Evolutionary conservation across 139 green algal species (phyloP), one percentile per base, ranked within the genome.

Genomic region (Protoeuglena noctilucae): DNA sequence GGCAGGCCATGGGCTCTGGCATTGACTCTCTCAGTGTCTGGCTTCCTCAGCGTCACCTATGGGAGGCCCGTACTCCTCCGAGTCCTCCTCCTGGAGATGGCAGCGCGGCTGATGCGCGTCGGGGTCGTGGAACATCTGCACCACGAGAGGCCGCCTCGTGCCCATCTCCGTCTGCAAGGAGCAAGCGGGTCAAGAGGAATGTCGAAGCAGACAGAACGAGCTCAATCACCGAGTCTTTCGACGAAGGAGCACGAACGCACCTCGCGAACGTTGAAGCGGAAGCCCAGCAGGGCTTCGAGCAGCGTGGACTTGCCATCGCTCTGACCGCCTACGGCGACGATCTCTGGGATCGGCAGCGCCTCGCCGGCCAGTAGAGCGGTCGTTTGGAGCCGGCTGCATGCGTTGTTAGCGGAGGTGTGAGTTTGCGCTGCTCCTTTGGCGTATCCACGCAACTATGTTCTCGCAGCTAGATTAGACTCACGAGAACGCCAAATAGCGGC

Each of bases 281-380:
- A 93, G 18, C 84, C 87, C 0, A 95, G 66, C 53, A 95, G 87
- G 0, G 87, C 87, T 48, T 95, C 87, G 22, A 95, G 65, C 17
- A 95, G 69, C 2, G 68, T 82, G 40, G 61, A 81, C 56, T 95
- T 95, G 24, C 87, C 87, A 66, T 95, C 87, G 2, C 61, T 80
- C 64, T 95, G 86, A 3, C 86, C 86, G 0, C 86, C 86, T 49
- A 95, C 82, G 1, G 80, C 84, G 5, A 95, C 85, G 22, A 95
- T 93, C 55, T 95, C 87, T 4, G 87, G 87, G 23, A 95, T 92
- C 1, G 83, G 76, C 6, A 95, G 66, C 14, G 40, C 53, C 61
- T 88, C 80, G n/a, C 74, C 77, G 17, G 19, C n/a, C 40, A 14
- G 24, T 3, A 19, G 18, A 31, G 34, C 12, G 4, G 23, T n/a